phyloP scores from a whole-genome alignment of 2,329 filamentous ascomycete genomes.

The Fusarium verrucosum region DNA sequence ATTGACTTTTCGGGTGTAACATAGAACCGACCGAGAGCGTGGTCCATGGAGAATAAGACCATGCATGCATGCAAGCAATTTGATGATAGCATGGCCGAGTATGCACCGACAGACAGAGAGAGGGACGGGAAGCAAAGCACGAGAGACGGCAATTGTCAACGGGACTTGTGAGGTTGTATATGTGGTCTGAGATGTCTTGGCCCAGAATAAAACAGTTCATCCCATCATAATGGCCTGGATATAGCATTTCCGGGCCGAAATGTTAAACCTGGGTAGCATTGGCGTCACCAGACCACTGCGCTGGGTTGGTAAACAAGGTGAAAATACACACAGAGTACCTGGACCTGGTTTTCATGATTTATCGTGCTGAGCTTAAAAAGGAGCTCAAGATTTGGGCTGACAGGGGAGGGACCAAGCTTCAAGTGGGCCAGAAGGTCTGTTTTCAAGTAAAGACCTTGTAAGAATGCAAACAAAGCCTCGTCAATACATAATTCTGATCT shows the following conservation, averaged over 20 bases:
- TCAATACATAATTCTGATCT: background rate
- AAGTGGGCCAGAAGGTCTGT: background rate
- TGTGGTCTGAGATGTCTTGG: background rate
- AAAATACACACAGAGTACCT: too few species aligned
- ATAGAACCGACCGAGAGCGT: conserved; percentile 2
- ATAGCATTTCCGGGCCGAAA: background rate
- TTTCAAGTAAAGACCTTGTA: conserved; percentile 8
- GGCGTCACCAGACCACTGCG: conserved; percentile 19
- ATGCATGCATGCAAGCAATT: too few species aligned
- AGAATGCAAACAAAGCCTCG: background rate
- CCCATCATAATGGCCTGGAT: conserved; percentile 3
- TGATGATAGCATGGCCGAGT: background rate
- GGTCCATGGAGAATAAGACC: conserved; percentile 2
- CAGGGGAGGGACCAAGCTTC: conserved; percentile 10
- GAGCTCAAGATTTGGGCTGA: background rate
- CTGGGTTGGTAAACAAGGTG: conserved; percentile 23
- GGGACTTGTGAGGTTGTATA: conserved; percentile 2
- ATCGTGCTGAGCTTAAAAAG: background rate
- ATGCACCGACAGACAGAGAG: background rate
- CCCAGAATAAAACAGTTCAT: background rate
- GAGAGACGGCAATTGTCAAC: conserved; percentile 7
- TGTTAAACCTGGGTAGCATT: background rate
- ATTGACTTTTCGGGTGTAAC: conserved; percentile 15
- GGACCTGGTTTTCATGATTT: background rate
- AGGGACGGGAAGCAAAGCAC: background rate